These are phyloP conservation scores for Stagonosporopsis rhizophila DNA, from an alignment of 2,329 filamentous ascomycete genomes.

Conservation along the genomic window DNA sequence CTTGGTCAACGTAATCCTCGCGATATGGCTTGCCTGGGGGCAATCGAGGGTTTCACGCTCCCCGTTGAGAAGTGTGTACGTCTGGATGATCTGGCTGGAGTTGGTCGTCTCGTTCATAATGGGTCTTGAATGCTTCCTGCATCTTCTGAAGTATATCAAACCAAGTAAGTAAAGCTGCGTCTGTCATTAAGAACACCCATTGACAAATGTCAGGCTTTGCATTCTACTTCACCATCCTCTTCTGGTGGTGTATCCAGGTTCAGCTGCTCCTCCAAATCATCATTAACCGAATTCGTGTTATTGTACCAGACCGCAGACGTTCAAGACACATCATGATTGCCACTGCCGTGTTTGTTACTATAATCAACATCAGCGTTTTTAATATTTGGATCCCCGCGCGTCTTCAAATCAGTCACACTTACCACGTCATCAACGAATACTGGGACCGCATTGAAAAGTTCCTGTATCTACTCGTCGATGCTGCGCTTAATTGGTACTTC, in stretches of 20 bases:
- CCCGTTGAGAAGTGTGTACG: constrained; percentile 50
- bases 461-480: constrained; percentile 49
- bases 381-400: constrained; percentile 52
- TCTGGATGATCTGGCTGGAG: constrained; percentile 60
- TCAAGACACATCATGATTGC: constrained; percentile 47
- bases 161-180: constrained; percentile 34
- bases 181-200: not conserved
- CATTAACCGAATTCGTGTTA: constrained; percentile 50
- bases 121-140: constrained; percentile 50
- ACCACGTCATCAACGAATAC: constrained; percentile 46
- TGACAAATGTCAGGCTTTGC: constrained; percentile 37
- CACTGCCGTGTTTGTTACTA: constrained; percentile 48
- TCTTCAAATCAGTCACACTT: constrained; percentile 40
- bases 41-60: constrained; percentile 38
- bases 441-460: constrained; percentile 51
- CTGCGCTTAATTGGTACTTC: constrained; percentile 50
- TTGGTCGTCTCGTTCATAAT: constrained; percentile 54
- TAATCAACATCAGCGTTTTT: constrained; percentile 49
- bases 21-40: constrained; percentile 43
- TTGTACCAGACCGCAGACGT: constrained; percentile 41
- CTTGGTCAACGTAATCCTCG: constrained; percentile 33
- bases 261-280: constrained; percentile 51
- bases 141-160: constrained; percentile 42
- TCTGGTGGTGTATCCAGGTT: constrained; percentile 50
- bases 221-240: constrained; percentile 46